Evolutionary conservation across 2,329 filamentous ascomycete species (phyloP).

Genomic region (Penicillium glabrum): DNA sequence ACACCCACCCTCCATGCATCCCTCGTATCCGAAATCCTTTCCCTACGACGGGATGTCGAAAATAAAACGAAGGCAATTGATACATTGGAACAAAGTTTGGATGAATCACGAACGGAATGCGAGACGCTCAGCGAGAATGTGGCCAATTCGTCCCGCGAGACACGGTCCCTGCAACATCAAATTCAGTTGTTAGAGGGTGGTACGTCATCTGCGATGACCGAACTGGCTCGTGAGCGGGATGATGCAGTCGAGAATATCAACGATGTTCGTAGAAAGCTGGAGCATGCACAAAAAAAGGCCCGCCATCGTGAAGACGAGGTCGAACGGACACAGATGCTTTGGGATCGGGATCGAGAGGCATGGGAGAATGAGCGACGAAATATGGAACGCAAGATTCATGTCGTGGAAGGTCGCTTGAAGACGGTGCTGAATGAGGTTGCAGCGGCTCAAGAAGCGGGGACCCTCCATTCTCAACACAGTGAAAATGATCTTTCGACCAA

Average conservation of each 20-base stretch:
- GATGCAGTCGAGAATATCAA: conserved; percentile 70
- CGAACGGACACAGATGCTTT: conserved; percentile 73
- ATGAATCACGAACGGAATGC: conserved; percentile 70
- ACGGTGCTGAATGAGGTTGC: conserved; percentile 80
- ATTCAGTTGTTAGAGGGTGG: conserved; percentile 84
- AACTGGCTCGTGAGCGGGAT: conserved; percentile 82
- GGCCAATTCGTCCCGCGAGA: conserved; percentile 69
- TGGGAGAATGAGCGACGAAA: conserved; percentile 84
- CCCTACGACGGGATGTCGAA: conserved; percentile 83
- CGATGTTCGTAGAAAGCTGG: conserved; percentile 76
- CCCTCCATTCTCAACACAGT: conserved; percentile 43
- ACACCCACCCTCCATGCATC: conserved; percentile 94
- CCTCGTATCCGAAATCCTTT: conserved; percentile 89
- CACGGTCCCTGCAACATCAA: conserved; percentile 77
- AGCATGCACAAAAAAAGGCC: conserved; percentile 73
- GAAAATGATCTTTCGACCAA: conserved; percentile 62
- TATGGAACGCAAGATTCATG: conserved; percentile 79
- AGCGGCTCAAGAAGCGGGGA: conserved; percentile 35
- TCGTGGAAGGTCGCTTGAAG: conserved; percentile 86
- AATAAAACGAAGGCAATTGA: conserved; percentile 86
- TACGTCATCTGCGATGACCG: conserved; percentile 78
- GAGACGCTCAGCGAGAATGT: conserved; percentile 67
- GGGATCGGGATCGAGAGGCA: conserved; percentile 77
- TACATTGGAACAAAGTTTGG: conserved; percentile 72
- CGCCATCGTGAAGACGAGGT: conserved; percentile 81